phyloP scores from a whole-genome alignment of 352 stramenopile genomes.

The Phytophthora vignae region DNA sequence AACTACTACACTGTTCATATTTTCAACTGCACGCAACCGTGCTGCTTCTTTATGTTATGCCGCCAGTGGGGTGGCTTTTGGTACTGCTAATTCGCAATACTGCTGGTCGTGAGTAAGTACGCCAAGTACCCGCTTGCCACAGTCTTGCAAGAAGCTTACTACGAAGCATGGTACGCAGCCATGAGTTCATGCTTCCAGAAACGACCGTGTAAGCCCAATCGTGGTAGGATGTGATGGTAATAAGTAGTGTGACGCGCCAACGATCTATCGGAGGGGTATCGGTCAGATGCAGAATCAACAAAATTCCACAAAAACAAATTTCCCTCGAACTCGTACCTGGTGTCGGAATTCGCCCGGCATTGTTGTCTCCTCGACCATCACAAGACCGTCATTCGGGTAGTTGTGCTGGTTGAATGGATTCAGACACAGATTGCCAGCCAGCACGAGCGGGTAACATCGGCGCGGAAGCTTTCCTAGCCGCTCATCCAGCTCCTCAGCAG shows the following conservation, averaged over 20 bases:
- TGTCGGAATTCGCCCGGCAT: slow-evolving; percentile 80
- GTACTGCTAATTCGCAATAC: no score
- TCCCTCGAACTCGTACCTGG: slow-evolving; percentile 32
- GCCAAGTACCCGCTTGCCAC: no score
- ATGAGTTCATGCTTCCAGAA: slow-evolving; percentile 51
- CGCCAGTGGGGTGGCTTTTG: no score
- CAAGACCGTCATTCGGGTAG: slow-evolving; percentile 73
- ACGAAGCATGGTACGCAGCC: no score
- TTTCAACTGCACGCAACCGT: no score
- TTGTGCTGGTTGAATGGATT: slow-evolving; percentile 82
- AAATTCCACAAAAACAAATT: neutral
- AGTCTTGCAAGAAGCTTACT: neutral
- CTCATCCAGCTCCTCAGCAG: slow-evolving; percentile 48
- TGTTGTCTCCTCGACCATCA: slow-evolving; percentile 72
- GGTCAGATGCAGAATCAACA: neutral
- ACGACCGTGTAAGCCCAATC: slow-evolving; percentile 55
- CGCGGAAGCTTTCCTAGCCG: slow-evolving; percentile 72
- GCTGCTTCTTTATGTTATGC: no score
- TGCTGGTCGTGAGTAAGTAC: no score
- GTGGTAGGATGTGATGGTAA: slow-evolving; percentile 62
- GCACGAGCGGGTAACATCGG: slow-evolving; percentile 66
- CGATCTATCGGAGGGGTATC: slow-evolving; percentile 38
- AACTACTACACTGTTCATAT: no score
- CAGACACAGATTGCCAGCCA: slow-evolving; percentile 71
- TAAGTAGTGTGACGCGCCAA: slow-evolving; percentile 63